Conservation (phyloP, 2,329 filamentous ascomycete species). For the Juglanconis sp. region DNA sequence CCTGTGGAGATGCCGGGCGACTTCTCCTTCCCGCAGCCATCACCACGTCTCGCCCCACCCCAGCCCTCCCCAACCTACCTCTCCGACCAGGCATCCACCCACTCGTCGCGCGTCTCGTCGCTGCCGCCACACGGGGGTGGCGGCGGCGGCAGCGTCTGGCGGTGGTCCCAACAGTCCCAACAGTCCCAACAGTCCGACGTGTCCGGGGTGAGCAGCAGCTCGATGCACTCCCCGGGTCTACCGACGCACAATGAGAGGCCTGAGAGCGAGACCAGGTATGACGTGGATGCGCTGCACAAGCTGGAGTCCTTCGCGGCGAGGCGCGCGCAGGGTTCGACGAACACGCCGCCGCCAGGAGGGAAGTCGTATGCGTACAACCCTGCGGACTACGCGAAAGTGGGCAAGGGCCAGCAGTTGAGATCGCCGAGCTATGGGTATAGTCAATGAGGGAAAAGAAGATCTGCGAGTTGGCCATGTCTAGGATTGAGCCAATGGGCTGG, state of each 20-base stretch:
- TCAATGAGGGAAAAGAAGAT: neutral
- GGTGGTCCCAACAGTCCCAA: constrained; percentile 43
- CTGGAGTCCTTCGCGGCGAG: constrained; percentile 18
- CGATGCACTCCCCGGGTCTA: constrained; percentile 36
- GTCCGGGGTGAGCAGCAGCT: constrained; percentile 23
- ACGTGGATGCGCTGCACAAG: neutral
- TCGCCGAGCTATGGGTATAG: constrained; percentile 5
- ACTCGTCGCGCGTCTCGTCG: constrained; percentile 20
- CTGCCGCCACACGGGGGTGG: constrained; percentile 22
- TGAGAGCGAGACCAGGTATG: constrained; percentile 39
- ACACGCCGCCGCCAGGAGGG: constrained; percentile 20
- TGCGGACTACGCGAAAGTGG: constrained; percentile 32
- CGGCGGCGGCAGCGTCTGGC: constrained; percentile 23
- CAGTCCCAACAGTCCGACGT: constrained; percentile 26
- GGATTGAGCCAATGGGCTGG: neutral
- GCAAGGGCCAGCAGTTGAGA: neutral
- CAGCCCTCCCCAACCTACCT: constrained; percentile 28
- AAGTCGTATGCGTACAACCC: constrained; percentile 36
- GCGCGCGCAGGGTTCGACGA: neutral
- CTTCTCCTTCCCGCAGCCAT: constrained; percentile 38
- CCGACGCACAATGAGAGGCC: constrained; percentile 44
- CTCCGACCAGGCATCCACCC: constrained; percentile 27
- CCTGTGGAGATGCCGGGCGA: constrained; percentile 45
- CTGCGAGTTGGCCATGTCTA: neutral
- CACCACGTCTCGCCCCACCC: constrained; percentile 26